Evolutionary conservation across 2,329 filamentous ascomycete species (phyloP).

Genomic region (Neopestalotiopsis sp.): DNA sequence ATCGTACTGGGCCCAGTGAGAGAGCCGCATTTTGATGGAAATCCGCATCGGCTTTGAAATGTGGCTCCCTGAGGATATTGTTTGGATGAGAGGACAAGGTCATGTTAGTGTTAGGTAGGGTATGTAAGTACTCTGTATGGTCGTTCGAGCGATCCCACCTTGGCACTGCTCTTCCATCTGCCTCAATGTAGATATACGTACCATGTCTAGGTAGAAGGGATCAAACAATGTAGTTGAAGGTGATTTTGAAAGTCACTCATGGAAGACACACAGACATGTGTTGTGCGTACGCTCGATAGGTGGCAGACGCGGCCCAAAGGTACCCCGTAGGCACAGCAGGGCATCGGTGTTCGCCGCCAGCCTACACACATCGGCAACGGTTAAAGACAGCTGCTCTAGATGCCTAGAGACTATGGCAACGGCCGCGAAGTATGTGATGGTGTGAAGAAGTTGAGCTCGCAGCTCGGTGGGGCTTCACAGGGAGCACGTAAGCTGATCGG

Average conservation of each 20-base stretch:
- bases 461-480: not conserved
- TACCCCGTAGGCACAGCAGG: not conserved
- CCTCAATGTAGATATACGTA: no score
- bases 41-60: not conserved
- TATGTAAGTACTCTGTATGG: not conserved
- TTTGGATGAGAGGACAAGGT: not conserved
- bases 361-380: not conserved
- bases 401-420: not conserved
- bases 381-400: not conserved
- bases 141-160: not conserved
- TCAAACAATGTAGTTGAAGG: no score
- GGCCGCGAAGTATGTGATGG: not conserved
- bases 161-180: not conserved
- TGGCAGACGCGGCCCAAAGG: not conserved
- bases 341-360: not conserved
- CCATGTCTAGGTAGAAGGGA: no score
- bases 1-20: slow-evolving; percentile 17
- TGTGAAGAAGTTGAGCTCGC: not conserved
- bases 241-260: no score
- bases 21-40: slow-evolving; percentile 7
- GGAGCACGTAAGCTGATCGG: not conserved
- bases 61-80: not conserved
- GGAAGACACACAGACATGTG: no score
- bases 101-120: not conserved
- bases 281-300: not conserved